Percentiles rank a stretch among this genome's conserved stretches.
These are phyloP conservation scores for Alternaria arborescens DNA, from an alignment of 2,329 filamentous ascomycete genomes.

Conservation along the genomic window DNA sequence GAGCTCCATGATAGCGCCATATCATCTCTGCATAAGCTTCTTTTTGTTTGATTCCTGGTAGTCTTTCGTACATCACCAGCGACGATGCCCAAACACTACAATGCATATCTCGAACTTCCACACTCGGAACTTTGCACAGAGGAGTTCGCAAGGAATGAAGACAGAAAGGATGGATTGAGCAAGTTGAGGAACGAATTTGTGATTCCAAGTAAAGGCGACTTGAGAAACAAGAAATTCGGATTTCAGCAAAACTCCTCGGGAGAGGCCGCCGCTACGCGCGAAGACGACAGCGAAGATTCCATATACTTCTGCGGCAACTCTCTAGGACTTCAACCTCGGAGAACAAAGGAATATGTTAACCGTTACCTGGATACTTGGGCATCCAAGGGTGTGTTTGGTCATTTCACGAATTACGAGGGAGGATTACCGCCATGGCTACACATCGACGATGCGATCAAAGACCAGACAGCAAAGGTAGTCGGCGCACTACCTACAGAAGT, in stretches of 20 bases:
- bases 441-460: slow-evolving; percentile 77
- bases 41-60: not conserved
- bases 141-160: slow-evolving; percentile 43
- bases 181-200: slow-evolving; percentile 72
- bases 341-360: slow-evolving; percentile 70
- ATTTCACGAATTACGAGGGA: slow-evolving; percentile 75
- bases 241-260: slow-evolving; percentile 17
- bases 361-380: slow-evolving; percentile 85
- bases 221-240: slow-evolving; percentile 66
- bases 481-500: slow-evolving; percentile 78
- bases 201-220: slow-evolving; percentile 76
- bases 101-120: slow-evolving; percentile 32
- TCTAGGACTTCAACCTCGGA: slow-evolving; percentile 80
- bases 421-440: slow-evolving; percentile 79
- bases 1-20: slow-evolving; percentile 2
- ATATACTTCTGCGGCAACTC: slow-evolving; percentile 93
- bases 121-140: slow-evolving; percentile 39
- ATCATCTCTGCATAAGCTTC: slow-evolving; percentile 3
- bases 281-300: slow-evolving; percentile 55
- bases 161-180: slow-evolving; percentile 51
- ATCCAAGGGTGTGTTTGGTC: slow-evolving; percentile 82
- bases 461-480: slow-evolving; percentile 75
- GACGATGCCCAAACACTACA: slow-evolving; percentile 37
- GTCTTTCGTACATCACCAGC: slow-evolving; percentile 5
- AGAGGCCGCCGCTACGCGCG: slow-evolving; percentile 19